A percentile compares a stretch with the other conserved stretches of the same genome.
Evolutionary conservation across 2,329 filamentous ascomycete genomes (phyloP).

Genomic region (Aureobasidium leucospermi): DNA sequence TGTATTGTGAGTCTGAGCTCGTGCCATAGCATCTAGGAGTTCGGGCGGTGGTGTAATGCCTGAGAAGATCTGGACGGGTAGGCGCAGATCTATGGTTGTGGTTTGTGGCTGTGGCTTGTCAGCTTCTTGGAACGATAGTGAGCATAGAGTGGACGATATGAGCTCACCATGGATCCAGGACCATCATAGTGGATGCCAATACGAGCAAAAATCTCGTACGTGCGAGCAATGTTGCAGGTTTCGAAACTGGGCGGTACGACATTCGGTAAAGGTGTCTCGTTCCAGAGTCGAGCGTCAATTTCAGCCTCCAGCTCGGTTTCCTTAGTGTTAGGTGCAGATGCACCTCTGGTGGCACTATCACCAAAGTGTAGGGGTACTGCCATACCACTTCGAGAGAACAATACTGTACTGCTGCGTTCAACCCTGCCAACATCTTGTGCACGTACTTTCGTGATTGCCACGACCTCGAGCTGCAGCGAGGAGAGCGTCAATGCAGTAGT

Average conservation of each 20-base stretch:
- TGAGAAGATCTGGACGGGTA: slow-evolving; percentile 76
- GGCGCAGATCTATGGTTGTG: slow-evolving; percentile 69
- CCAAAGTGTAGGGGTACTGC: slow-evolving; percentile 2
- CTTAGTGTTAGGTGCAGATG: neutral
- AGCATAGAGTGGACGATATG: no score
- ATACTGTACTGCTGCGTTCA: slow-evolving; percentile 67
- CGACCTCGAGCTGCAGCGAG: slow-evolving; percentile 72
- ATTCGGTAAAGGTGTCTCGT: slow-evolving; percentile 63
- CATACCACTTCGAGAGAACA: slow-evolving; percentile 49
- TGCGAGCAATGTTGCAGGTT: slow-evolving; percentile 77
- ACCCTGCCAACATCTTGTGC: slow-evolving; percentile 66
- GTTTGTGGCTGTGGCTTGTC: slow-evolving; percentile 44
- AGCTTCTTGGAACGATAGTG: neutral
- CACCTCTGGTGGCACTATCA: neutral
- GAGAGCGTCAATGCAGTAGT: slow-evolving; percentile 66
- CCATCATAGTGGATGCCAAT: slow-evolving; percentile 65
- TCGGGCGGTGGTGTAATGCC: slow-evolving; percentile 75
- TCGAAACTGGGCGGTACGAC: slow-evolving; percentile 80
- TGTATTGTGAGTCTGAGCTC: slow-evolving; percentile 17
- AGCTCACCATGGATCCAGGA: neutral
- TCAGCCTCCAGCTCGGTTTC: slow-evolving; percentile 19
- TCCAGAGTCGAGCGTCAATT: slow-evolving; percentile 63
- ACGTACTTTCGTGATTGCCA: slow-evolving; percentile 70
- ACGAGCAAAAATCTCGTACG: slow-evolving; percentile 76
- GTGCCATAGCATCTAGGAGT: slow-evolving; percentile 59